Evolutionary conservation across 768 basidiomycete genomes (phyloP).

Genomic region (Tulasnella sp.): DNA sequence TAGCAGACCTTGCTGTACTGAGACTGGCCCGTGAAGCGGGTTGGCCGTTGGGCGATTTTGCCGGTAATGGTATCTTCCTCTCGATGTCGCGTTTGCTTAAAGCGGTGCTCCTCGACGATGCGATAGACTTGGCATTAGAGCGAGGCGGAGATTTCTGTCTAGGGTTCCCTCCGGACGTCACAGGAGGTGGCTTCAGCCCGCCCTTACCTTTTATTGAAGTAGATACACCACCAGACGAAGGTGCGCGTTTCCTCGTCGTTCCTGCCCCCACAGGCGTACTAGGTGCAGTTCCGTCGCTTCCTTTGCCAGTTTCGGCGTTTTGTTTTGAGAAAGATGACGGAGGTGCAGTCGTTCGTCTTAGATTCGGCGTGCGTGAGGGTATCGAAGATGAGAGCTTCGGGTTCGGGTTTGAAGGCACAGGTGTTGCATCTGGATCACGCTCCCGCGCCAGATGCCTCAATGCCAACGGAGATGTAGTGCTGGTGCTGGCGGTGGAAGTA

Average conservation of each 20-base stretch:
- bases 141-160: too few relatives aligned
- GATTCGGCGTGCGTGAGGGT: not conserved
- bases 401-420: constrained; percentile 11
- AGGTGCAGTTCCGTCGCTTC: not conserved
- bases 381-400: constrained; percentile 1
- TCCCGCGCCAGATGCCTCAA: too few relatives aligned
- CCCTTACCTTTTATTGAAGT: not conserved
- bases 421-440: constrained; percentile 13
- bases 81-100: too few relatives aligned
- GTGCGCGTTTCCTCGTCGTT: too few relatives aligned
- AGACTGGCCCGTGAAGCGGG: not conserved
- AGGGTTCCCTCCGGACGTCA: too few relatives aligned
- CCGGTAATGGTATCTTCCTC: too few relatives aligned
- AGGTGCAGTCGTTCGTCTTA: not conserved
- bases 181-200: not conserved
- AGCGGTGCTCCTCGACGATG: too few relatives aligned
- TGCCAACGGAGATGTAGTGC: too few relatives aligned
- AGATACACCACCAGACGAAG: not conserved
- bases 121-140: too few relatives aligned
- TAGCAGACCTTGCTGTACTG: not conserved
- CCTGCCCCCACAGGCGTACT: too few relatives aligned
- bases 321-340: constrained; percentile 1
- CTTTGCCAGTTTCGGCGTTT: not conserved
- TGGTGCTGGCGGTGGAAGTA: not conserved
- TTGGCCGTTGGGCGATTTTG: too few relatives aligned